Evolutionary conservation across 192 early-diverging fungal species (phyloP), one percentile per base, ranked within the genome.

Genomic region (Coemansia sp.): DNA sequence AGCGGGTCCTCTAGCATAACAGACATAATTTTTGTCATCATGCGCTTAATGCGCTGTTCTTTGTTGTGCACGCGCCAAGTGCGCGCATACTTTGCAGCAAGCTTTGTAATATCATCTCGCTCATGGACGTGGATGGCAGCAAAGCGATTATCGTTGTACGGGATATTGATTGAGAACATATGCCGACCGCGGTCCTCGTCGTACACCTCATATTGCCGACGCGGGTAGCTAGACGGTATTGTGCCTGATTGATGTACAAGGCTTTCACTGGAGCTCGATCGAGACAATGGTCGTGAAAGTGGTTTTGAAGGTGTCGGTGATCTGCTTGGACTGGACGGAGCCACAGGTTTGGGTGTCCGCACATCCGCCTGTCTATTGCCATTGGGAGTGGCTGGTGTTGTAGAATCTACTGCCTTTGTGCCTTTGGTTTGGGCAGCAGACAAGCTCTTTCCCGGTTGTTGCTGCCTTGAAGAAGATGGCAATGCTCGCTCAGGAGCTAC

Each of bases 41-140:
- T n/a, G 49, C 60, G 67, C 58, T 74, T 74, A 34, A 80, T 74
- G 24, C 65, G 67, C 26, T 60, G 72, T 59, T 80, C 77, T 64
- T 80, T 74, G 57, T 65, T 74, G 55, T 71, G 64, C 2, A 74
- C 62, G 1, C 77, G 64, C 77, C 77, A 80, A 23, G 64, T 74
- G 3, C 77, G 71, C 21, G 72, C 65, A 47, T 71, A 80, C 63
- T 74, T 80, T 4, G 71, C 68, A 3, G 72, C 77, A 16, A 67
- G 28, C 30, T 71, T 80, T 22, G 60, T 53, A 26, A 80, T 10
- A n/a, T 80, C 72, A 32, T 80, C 77, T 16, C 44, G 58, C 44
- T 80, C 77, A 32, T 80, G 77, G 18, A 80, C 68, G 55, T 80
- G 77, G 38, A 80, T 80, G 3, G 77, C 68, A 7, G 77, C 71